Base-by-base conservation (phyloP, 2,329 filamentous ascomycete genomes). In the Colletotrichum simmondsii region DNA sequence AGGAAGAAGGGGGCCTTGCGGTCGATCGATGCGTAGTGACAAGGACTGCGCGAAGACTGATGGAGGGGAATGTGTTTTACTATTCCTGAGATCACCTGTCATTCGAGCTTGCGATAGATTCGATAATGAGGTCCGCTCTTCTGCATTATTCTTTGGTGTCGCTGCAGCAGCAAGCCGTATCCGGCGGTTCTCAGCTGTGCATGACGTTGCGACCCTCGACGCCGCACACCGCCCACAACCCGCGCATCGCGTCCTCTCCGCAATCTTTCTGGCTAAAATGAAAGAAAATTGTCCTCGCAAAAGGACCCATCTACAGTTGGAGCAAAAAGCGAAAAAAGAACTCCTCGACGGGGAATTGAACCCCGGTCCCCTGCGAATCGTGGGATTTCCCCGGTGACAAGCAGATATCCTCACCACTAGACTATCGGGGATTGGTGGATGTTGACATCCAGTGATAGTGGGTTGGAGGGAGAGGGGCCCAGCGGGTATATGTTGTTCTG, bases 51-150 rank as follows among this genome's bases (percentile, higher is more conserved):
- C 75, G 79, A 58, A 76, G 80, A 49, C 70, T 82, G 0, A 81
- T 82, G 62, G 80, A 81, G 56, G 80, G 80, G 2, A 75, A 76
- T 0, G 79, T 80, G 3, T 35, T 78, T 7, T 81, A 81, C 56
- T 80, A 80, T 8, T 58, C 65, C 14, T 72, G 46, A 59, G 7
- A 22, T 2, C 14, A 0, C 7, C 12, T 24, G 14, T n/a, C 7
- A 6, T 35, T 37, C n/a, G 24, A 10, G 49, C 61, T n/a, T 64
- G 46, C 61, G 49, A 37, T 54, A 26, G 56, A 37, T 12, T 26
- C 42, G 37, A 42, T 16, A 19, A 19, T 16, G 5, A 4, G 2
- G 16, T 32, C 10, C 2, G 1, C 32, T 12, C 11, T 12, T 35
- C 10, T 19, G 37, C 37, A 3, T 42, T 12, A 19, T 5, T 5